Percentiles rank a stretch among this genome's conserved stretches.
Evolutionary conservation across 2,329 filamentous ascomycete genomes (phyloP).

Genomic region (Penicillium digitatum): DNA sequence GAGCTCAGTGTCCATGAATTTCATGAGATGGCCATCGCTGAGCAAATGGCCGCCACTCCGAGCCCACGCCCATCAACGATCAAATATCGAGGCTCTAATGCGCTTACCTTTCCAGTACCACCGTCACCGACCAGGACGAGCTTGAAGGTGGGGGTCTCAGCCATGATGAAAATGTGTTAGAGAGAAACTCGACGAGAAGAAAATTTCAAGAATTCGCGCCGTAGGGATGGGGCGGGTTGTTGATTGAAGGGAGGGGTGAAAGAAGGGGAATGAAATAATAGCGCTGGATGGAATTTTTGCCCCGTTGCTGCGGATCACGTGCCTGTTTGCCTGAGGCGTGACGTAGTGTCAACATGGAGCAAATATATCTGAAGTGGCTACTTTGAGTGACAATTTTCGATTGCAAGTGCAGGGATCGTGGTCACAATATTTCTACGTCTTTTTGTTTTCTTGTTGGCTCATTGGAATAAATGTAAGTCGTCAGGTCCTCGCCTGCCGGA

Average conservation of each 20-base stretch:
- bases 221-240: conserved; percentile 21
- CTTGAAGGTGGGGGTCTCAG: conserved; percentile 85
- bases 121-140: conserved; percentile 98
- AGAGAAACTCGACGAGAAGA: conserved; percentile 12
- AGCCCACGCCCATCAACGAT: conserved; percentile 5
- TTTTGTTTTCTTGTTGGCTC: neutral
- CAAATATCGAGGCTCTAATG: neutral
- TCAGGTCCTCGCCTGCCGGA: neutral
- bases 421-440: neutral
- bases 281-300: conserved; percentile 35
- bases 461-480: neutral
- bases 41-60: conserved; percentile 3
- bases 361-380: neutral
- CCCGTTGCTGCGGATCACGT: conserved; percentile 21
- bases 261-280: conserved; percentile 25
- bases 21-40: neutral
- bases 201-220: conserved; percentile 18
- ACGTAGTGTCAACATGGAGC: conserved; percentile 20
- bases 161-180: conserved; percentile 52
- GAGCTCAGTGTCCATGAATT: neutral
- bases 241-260: conserved; percentile 28
- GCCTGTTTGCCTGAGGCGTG: conserved; percentile 20
- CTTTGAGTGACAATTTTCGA: neutral
- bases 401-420: neutral
- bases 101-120: conserved; percentile 94